Base-by-base conservation (phyloP, 129 eudicot species). In the Chrysanthemum makinoi region DNA sequence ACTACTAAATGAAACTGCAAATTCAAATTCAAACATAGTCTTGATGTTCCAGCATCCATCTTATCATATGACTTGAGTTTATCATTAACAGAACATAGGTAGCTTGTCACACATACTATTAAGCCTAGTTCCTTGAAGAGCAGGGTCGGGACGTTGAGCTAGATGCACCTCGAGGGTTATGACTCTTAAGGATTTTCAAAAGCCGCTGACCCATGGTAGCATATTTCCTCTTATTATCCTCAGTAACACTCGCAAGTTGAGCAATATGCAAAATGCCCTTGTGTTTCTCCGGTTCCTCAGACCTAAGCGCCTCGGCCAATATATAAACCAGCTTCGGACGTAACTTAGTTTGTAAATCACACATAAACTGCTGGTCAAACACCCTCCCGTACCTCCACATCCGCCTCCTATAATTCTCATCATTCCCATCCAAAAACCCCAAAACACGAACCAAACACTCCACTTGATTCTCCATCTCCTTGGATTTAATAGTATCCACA, bases 351-450 rank as follows among this genome's bases (percentile, higher is more conserved):
- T 68, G 72, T 4, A 68, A 43, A 68, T 14, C 48, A 51, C 47
- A 24, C 72, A 50, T 6, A 14, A 50, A 68, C 8, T 0, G 7
- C 22, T 22, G 60, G 26, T 50, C 61, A 18, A 68, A 68, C 6
- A 68, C 6, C 46, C 72, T 68, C 24, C 61, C 72, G 22, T 68
- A 68, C 26, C 61, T 68, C 62, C 61, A 68, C 72, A 51, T 68
- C 12, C 17, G 10, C 24, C 14, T 5, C 16, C 6, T 26, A 50
- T 68, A 19, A 22, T 26, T 49, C 61, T 13, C 72, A 51, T 68
- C 24, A 0, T 68, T 50, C 13, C 26, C 44, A 6, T 14, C 15
- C 24, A 68, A 3, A 5, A 68, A 19, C n/a, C 28, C 52, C 62
- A 50, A 24, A 2, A 51, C 43, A 14, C 26, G 46, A 50, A 11